Evolutionary conservation across 345 rosid species (phyloP), one percentile per base, ranked within the genome.

Genomic region (Xanthoceras sorbifolium): DNA sequence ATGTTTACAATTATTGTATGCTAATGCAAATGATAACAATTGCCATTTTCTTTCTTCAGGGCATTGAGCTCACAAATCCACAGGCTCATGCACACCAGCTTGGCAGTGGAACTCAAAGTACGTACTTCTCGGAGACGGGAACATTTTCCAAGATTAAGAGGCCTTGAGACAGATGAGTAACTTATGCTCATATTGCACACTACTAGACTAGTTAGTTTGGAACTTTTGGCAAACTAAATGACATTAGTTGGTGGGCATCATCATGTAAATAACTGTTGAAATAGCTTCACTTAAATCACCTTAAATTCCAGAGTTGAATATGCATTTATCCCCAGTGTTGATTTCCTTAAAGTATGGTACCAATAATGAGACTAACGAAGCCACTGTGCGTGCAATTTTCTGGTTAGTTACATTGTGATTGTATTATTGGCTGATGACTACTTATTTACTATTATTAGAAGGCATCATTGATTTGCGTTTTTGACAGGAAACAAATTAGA

Each of bases 91-190:
- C 85, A 4, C 88, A 91, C 86, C 92, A 91, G 77, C 85, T 90
- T 15, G 98, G 93, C 34, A 85, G 94, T 79, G 97, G 98, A 68
- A 93, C 92, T 67, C 99, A 93, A 75, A 95, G 99, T 81, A 95
- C 98, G 7, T 95, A 93, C 83, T 95, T 95, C 83, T 95, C 99
- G 0, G 99, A 93, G 80, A 90, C 92, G 0, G 98, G 98, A 70
- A 87, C 99, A 15, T 95, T 95, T 82, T 93, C 98, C 1, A 95
- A 87, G 88, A 90, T 95, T 77, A 93, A 87, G 91, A 90, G 92
- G 87, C 87, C 78, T 25, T 94, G 78, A 85, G 18, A 2, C 14
- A 60, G 44, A 36, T 7, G 20, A 7, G 20, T 5, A 1, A 42
- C 46, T 42, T n/a, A 15, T 50, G 36, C 70, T 50, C 25, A 6